Evolutionary conservation across 805 yeast genomes (phyloP).

Genomic region (Torulaspora quercuum): DNA sequence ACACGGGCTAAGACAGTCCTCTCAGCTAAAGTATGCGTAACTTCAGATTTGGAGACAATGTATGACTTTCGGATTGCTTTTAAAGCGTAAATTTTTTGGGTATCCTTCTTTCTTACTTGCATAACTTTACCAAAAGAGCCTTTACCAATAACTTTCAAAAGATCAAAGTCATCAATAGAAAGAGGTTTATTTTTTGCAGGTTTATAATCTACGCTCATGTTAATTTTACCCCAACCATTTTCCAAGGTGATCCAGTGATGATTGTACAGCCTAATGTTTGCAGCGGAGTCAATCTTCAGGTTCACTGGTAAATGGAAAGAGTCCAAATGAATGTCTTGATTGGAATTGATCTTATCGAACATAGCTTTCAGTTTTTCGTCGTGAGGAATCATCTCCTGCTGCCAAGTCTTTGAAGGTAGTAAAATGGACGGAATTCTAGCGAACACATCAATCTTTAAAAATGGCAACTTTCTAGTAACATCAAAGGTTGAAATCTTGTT

Average conservation of each 20-base stretch:
- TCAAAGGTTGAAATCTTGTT: slow-evolving; percentile 90
- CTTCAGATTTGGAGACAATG: slow-evolving; percentile 90
- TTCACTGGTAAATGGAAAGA: slow-evolving; percentile 61
- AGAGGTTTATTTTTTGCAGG: slow-evolving; percentile 64
- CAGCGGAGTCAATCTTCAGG: slow-evolving; percentile 47
- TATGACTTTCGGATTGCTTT: slow-evolving; percentile 93
- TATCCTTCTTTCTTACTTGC: slow-evolving; percentile 96
- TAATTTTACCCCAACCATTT: slow-evolving; percentile 48
- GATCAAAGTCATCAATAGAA: slow-evolving; percentile 85
- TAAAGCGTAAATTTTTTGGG: slow-evolving; percentile 89
- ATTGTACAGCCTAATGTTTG: slow-evolving; percentile 56
- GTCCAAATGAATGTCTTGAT: slow-evolving; percentile 73
- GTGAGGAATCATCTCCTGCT: slow-evolving; percentile 28
- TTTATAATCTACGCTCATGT: slow-evolving; percentile 65
- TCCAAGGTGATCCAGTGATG: slow-evolving; percentile 53
- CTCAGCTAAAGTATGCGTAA: slow-evolving; percentile 93
- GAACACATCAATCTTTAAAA: slow-evolving; percentile 72
- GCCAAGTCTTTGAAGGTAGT: slow-evolving; percentile 43
- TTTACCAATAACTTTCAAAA: slow-evolving; percentile 92
- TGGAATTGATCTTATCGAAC: slow-evolving; percentile 38
- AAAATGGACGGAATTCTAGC: slow-evolving; percentile 69
- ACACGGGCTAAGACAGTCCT: slow-evolving; percentile 92
- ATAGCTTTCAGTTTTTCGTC: slow-evolving; percentile 30
- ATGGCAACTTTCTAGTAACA: slow-evolving; percentile 60
- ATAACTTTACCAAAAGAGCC: slow-evolving; percentile 98